These are phyloP conservation scores for Isabelozyma gotoi DNA, from an alignment of 805 yeast species.

Conservation along the genomic window DNA sequence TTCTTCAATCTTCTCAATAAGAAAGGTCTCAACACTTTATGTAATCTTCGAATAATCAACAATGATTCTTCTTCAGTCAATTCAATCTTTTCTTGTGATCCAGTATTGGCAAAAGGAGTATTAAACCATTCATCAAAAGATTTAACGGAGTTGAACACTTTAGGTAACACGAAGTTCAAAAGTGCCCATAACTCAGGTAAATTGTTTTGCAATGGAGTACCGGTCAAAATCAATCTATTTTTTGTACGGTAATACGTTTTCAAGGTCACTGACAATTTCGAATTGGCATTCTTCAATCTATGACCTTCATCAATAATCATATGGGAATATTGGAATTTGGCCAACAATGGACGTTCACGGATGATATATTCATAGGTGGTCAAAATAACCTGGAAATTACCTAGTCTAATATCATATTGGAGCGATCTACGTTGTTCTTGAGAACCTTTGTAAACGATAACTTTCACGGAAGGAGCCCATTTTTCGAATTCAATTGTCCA, in stretches of 20 bases:
- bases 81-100: conserved; percentile 76
- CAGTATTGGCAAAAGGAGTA: conserved; percentile 85
- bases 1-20: conserved; percentile 79
- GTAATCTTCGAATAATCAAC: conserved; percentile 79
- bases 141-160: conserved; percentile 80
- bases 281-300: conserved; percentile 77
- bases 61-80: conserved; percentile 84
- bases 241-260: conserved; percentile 71
- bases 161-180: conserved; percentile 77
- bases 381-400: conserved; percentile 72
- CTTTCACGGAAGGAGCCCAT: conserved; percentile 81
- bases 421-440: conserved; percentile 68
- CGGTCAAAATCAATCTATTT: conserved; percentile 77
- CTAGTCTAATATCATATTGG: conserved; percentile 62
- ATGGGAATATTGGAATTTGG: conserved; percentile 75
- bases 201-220: conserved; percentile 85
- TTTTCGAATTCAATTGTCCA: conserved; percentile 86
- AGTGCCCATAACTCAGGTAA: conserved; percentile 86
- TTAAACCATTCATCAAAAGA: conserved; percentile 90
- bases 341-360: conserved; percentile 68
- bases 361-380: conserved; percentile 84
- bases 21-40: conserved; percentile 83
- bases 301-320: conserved; percentile 93
- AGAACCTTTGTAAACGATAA: conserved; percentile 74
- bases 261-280: conserved; percentile 71